A percentile compares a stretch with the other conserved stretches of the same genome.
phyloP scores from a whole-genome alignment of 148 eudicot species.

The Diospyros lotus region DNA sequence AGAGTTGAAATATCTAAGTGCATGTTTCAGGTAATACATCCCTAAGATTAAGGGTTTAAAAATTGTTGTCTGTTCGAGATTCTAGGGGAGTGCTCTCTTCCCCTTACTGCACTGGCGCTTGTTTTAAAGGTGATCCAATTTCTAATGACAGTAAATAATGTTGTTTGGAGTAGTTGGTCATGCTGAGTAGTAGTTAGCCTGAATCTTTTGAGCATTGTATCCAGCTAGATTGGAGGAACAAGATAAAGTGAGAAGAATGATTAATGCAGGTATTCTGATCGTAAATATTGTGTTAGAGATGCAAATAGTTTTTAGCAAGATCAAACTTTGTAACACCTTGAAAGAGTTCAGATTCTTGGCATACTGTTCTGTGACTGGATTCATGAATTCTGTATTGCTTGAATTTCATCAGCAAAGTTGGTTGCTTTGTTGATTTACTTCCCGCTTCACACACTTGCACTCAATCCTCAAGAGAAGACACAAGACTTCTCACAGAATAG shows the following conservation, averaged over 20 bases:
- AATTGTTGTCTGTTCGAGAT: background rate
- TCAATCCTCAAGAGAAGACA: too few species aligned
- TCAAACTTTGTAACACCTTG: background rate
- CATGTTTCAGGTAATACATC: too few species aligned
- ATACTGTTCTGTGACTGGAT: background rate
- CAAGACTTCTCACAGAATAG: too few species aligned
- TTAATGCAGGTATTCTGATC: background rate
- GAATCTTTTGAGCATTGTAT: background rate
- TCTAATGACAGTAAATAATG: background rate
- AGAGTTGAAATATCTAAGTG: background rate
- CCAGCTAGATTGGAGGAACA: background rate
- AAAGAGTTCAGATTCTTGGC: background rate
- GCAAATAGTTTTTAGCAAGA: background rate
- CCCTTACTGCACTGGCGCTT: background rate
- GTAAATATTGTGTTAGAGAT: background rate
- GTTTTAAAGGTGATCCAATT: background rate
- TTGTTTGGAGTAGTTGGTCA: background rate
- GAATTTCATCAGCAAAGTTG: background rate
- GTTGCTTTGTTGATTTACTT: background rate
- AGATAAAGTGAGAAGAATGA: background rate
- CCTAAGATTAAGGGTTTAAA: background rate
- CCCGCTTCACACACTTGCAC: too few species aligned
- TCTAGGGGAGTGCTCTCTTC: background rate
- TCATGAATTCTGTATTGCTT: background rate
- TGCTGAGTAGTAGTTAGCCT: background rate